A percentile compares a stretch with the other conserved stretches of the same genome.
phyloP scores from a whole-genome alignment of 139 green algal genomes.

The Coelastrella sp. region DNA sequence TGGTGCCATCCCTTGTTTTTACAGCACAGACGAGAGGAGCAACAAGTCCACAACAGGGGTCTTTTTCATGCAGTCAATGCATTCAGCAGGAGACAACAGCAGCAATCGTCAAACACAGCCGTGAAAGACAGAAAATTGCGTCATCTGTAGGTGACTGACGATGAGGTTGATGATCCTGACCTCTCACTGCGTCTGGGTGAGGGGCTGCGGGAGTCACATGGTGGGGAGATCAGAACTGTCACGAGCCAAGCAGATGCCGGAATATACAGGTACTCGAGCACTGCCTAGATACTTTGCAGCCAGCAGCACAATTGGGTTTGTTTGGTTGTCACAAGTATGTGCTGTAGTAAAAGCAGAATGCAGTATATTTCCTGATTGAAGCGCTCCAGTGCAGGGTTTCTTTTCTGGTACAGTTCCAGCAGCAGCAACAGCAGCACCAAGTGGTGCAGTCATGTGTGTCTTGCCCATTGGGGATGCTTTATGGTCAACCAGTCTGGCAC shows the following conservation, averaged over 20 bases:
- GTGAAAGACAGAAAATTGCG: too few species aligned
- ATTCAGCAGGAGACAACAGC: not conserved
- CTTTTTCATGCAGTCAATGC: not conserved
- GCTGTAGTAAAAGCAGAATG: too few species aligned
- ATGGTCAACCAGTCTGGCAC: too few species aligned
- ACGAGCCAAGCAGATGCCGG: constrained; percentile 59
- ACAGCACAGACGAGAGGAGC: not conserved
- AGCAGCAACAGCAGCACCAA: too few species aligned
- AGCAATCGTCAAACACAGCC: not conserved
- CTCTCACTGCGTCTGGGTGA: constrained; percentile 32
- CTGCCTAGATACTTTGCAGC: too few species aligned
- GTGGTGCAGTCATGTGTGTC: too few species aligned
- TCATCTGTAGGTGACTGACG: constrained; percentile 10
- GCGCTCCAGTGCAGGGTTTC: too few species aligned
- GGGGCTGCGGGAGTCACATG: constrained; percentile 20
- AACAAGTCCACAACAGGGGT: not conserved
- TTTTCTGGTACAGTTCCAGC: too few species aligned
- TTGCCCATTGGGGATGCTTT: too few species aligned
- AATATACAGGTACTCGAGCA: constrained; percentile 71
- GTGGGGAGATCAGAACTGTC: constrained; percentile 41
- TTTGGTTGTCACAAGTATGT: too few species aligned
- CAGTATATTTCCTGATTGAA: too few species aligned
- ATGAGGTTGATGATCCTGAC: constrained; percentile 45
- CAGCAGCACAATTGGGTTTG: too few species aligned
- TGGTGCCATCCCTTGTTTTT: not conserved